Conservation (phyloP, 2,329 filamentous ascomycete species). For the Diaporthe aspalathi region DNA sequence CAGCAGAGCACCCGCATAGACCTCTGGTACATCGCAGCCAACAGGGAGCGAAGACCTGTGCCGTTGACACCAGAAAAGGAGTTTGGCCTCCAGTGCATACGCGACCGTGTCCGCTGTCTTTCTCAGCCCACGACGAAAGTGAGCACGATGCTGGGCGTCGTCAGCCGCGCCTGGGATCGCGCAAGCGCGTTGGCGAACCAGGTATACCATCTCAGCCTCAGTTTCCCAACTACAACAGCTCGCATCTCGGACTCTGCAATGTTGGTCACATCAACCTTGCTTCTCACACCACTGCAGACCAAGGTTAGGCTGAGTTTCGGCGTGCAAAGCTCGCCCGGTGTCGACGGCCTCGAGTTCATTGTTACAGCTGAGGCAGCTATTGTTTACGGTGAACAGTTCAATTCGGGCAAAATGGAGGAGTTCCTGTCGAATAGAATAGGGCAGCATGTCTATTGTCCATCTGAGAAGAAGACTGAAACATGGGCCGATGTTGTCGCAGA, state of each 20-base stretch:
- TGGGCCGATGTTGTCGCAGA: conserved; percentile 70
- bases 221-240: conserved; percentile 72
- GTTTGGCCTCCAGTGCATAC: conserved; percentile 80
- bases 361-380: conserved; percentile 69
- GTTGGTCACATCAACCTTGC: conserved; percentile 68
- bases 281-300: conserved; percentile 74
- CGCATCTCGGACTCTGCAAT: conserved; percentile 75
- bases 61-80: conserved; percentile 74
- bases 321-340: conserved; percentile 59
- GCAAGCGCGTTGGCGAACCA: conserved; percentile 70
- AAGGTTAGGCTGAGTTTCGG: conserved; percentile 74
- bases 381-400: conserved; percentile 83
- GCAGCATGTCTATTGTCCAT: conserved; percentile 47
- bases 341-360: conserved; percentile 64
- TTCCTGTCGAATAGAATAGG: conserved; percentile 71
- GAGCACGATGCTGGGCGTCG: conserved; percentile 66
- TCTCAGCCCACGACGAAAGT: conserved; percentile 68
- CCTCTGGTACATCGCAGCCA: conserved; percentile 75
- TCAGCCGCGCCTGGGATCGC: conserved; percentile 74
- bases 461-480: conserved; percentile 50
- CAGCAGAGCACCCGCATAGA: conserved; percentile 69
- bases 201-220: conserved; percentile 70
- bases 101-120: conserved; percentile 73
- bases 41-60: conserved; percentile 62
- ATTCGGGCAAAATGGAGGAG: conserved; percentile 79